A percentile compares a stretch with the other conserved stretches of the same genome.
phyloP scores from a whole-genome alignment of 495 filamentous ascomycete species.

The Trypethelium eluteriae region DNA sequence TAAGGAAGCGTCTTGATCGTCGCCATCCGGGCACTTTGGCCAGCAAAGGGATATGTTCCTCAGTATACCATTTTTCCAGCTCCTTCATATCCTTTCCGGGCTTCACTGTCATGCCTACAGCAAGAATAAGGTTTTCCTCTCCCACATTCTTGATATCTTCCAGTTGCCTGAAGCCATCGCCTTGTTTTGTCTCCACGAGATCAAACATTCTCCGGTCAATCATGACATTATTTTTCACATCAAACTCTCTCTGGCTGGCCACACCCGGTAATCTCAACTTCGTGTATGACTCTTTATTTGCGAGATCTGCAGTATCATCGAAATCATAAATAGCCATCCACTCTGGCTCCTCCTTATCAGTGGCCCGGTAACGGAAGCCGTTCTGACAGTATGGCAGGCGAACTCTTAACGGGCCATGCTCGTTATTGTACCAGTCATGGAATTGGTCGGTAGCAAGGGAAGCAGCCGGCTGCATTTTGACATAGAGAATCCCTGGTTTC shows the following conservation, averaged over 20 bases:
- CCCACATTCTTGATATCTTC: constrained; percentile 50
- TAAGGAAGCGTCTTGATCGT: constrained; percentile 57
- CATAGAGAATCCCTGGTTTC: constrained; percentile 59
- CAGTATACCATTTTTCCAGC: constrained; percentile 57
- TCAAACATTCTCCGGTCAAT: constrained; percentile 62
- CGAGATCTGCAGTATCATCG: constrained; percentile 58
- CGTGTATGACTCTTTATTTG: constrained; percentile 56
- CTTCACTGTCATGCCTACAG: constrained; percentile 52
- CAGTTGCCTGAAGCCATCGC: constrained; percentile 46
- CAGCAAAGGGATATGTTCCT: constrained; percentile 66
- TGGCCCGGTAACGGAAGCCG: constrained; percentile 68
- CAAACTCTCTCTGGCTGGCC: constrained; percentile 63
- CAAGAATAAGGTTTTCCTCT: constrained; percentile 53
- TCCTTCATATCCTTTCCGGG: constrained; percentile 45
- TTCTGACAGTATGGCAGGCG: constrained; percentile 65
- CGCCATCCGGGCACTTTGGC: constrained; percentile 69
- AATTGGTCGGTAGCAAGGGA: constrained; percentile 54
- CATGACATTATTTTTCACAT: constrained; percentile 65
- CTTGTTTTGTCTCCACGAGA: constrained; percentile 47
- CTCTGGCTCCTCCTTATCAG: constrained; percentile 51
- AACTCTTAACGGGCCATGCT: constrained; percentile 72
- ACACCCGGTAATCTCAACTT: constrained; percentile 55
- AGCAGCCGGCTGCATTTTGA: constrained; percentile 66
- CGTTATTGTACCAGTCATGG: constrained; percentile 87
- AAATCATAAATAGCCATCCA: constrained; percentile 78